phyloP scores from a whole-genome alignment of 768 basidiomycete genomes.

The Clitopilus hobsonii region DNA sequence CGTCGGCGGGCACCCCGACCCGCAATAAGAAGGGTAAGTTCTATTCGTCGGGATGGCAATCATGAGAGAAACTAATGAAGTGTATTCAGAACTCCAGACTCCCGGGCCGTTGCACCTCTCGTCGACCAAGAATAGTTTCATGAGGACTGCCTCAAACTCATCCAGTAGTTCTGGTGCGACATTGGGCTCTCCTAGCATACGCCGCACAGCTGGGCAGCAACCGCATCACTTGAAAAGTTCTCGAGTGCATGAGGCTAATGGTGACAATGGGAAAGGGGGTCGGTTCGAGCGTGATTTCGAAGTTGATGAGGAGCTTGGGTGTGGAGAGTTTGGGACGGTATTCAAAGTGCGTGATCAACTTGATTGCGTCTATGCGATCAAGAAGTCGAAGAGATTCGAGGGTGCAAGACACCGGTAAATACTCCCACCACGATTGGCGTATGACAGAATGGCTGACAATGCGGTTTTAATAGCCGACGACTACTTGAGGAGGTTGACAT shows the following conservation, averaged over 20 bases:
- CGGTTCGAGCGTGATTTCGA: conserved; percentile 80
- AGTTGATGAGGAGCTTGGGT: conserved; percentile 77
- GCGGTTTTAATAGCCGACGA: conserved; percentile 52
- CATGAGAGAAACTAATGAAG: background rate
- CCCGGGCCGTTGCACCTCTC: conserved; percentile 45
- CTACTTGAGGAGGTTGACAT: conserved; percentile 94
- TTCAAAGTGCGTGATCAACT: conserved; percentile 66
- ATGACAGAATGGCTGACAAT: conserved; percentile 9
- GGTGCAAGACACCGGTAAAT: conserved; percentile 86
- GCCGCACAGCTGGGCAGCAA: background rate
- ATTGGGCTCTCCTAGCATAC: conserved; percentile 39
- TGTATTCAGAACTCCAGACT: background rate
- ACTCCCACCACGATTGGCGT: conserved; percentile 17
- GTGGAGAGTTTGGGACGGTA: conserved; percentile 91
- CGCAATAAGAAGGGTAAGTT: conserved; percentile 45
- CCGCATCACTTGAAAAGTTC: background rate
- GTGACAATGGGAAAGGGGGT: conserved; percentile 46
- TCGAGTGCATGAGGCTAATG: background rate
- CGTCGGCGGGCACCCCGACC: conserved; percentile 59
- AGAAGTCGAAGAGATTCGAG: conserved; percentile 91
- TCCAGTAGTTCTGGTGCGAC: conserved; percentile 47
- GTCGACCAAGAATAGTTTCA: conserved; percentile 36
- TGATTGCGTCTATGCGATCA: conserved; percentile 71
- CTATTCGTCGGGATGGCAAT: conserved; percentile 11
- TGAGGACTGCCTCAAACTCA: conserved; percentile 45